Base-by-base conservation (phyloP, 2,329 filamentous ascomycete genomes). In the Blastomyces percursus region DNA sequence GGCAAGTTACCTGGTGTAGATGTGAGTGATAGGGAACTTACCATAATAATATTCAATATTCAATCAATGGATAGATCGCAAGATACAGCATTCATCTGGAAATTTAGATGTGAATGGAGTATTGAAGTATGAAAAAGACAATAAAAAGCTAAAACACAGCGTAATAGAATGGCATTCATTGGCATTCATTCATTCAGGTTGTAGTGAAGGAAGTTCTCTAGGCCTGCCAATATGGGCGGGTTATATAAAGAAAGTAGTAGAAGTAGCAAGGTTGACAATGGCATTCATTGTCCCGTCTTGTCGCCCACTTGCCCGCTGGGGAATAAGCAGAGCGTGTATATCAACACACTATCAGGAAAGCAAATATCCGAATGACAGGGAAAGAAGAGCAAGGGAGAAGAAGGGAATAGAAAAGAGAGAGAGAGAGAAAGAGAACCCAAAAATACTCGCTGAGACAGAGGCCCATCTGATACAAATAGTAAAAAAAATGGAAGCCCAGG, bases 11-110 rank as follows among this genome's bases (percentile, higher is more conserved):
- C 35, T 56, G 19, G 19, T 38, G 35, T 42, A 3, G 16, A 21
- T 19, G 35, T 27, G 30, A 54, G 9, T 35, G 8, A 35, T 35
- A 21, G 19, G 54, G 54, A 56, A 56, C 54, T 56, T 24, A 56
- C 54, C 54, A 56, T 56, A 24, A 38, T 40, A 35, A 56, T 56
- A 56, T 56, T 56, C 32, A 56, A 42, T 27, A 42, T 42, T 56
- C 54, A 56, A 27, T 56, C 32, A 56, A 56, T 56, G n/a, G 24
- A 27, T 38, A 56, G 21, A 40, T 24, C 8, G 19, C 16, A 56
- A 38, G 9, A 35, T 4, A 35, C n/a, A 56, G 12, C 54, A 16
- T 24, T 42, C 54, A 27, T 56, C 32, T 42, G 32, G 54, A 56
- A 42, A 42, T 32, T 24, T 40, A 40, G 38, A 55, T 6, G n/a